Percentiles rank a stretch among this genome's conserved stretches.
Conservation (phyloP, 768 basidiomycete species). For the Tephrocybe sp. region DNA sequence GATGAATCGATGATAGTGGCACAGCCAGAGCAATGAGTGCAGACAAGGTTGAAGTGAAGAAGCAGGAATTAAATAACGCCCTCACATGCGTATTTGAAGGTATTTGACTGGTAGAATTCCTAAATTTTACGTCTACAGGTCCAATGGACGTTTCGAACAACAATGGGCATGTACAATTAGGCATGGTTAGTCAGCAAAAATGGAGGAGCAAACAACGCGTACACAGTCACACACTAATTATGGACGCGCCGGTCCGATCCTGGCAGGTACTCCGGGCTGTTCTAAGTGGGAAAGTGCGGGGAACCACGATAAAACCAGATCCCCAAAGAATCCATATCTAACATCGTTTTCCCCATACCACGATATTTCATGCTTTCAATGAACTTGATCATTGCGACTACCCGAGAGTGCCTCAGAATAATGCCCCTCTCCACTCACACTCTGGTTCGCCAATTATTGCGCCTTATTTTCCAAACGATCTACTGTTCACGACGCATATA, state of each 20-base stretch:
- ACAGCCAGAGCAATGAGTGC: constrained; percentile 10
- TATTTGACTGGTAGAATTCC: constrained; percentile 3
- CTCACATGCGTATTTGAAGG: neutral
- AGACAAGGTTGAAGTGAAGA: neutral
- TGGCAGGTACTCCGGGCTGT: neutral
- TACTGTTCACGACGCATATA: constrained; percentile 24
- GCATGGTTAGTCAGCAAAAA: constrained; percentile 8
- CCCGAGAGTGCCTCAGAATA: too few relatives aligned
- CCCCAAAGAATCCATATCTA: neutral
- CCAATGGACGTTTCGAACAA: neutral
- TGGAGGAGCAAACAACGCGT: constrained; percentile 7
- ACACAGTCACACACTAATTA: neutral
- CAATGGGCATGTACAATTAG: neutral
- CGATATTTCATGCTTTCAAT: too few relatives aligned
- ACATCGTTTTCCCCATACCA: too few relatives aligned
- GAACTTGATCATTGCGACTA: too few relatives aligned
- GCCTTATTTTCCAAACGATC: constrained; percentile 27
- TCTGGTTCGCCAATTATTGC: constrained; percentile 17
- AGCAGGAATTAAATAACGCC: neutral
- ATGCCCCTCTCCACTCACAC: neutral
- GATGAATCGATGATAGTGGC: neutral
- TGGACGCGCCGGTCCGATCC: neutral
- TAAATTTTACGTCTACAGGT: neutral
- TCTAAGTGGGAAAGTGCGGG: neutral
- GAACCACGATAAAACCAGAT: neutral